Evolutionary conservation across 1,284 basidiomycete genomes (phyloP).

Genomic region (Trichosporon inkin): DNA sequence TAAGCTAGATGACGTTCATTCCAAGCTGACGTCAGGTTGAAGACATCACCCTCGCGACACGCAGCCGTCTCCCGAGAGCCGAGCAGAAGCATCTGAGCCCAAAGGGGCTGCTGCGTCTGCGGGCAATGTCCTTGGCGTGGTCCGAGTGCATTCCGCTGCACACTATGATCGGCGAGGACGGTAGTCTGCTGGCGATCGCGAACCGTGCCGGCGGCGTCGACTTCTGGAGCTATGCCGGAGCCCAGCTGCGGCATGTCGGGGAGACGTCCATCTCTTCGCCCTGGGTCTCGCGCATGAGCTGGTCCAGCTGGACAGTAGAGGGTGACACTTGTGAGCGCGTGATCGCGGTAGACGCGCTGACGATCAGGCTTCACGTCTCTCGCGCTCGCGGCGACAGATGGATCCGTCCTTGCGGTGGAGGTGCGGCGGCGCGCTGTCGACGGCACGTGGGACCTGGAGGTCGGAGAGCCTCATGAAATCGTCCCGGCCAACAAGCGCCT

Average conservation of each 20-base stretch:
- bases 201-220: slow-evolving; percentile 33
- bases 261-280: slow-evolving; percentile 7
- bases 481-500: slow-evolving; percentile 25
- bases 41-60: slow-evolving; percentile 31
- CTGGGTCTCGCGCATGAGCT: slow-evolving; percentile 20
- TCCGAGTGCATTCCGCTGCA: slow-evolving; percentile 23
- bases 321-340: slow-evolving; percentile 27
- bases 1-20: slow-evolving; percentile 16
- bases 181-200: slow-evolving; percentile 38
- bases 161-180: slow-evolving; percentile 27
- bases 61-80: slow-evolving; percentile 16
- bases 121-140: slow-evolving; percentile 36
- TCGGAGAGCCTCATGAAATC: slow-evolving; percentile 10
- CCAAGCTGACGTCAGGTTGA: slow-evolving; percentile 26
- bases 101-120: slow-evolving; percentile 28
- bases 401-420: slow-evolving; percentile 21
- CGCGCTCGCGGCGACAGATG: slow-evolving; percentile 31
- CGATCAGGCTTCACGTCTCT: slow-evolving; percentile 27
- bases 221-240: slow-evolving; percentile 31
- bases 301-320: slow-evolving; percentile 31
- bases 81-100: slow-evolving; percentile 8
- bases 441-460: slow-evolving; percentile 15
- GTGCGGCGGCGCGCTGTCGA: slow-evolving; percentile 11
- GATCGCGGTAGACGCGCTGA: slow-evolving; percentile 5
- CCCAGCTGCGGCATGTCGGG: neutral